phyloP scores from a whole-genome alignment of 345 rosid genomes.

The Rhodamnia argentea region DNA sequence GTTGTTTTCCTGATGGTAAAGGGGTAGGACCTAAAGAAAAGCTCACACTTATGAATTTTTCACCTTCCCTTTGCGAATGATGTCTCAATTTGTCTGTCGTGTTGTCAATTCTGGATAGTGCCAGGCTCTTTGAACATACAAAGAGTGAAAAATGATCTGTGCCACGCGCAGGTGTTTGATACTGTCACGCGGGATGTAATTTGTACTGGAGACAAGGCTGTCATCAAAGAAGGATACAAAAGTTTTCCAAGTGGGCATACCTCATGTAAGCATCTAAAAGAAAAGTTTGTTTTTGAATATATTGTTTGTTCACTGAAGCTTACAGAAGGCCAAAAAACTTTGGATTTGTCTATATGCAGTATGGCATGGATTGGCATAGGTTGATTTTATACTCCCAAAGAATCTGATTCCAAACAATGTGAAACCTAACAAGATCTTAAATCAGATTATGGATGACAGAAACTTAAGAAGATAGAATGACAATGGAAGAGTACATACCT shows the following conservation, averaged over 20 bases:
- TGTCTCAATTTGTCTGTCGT: neutral
- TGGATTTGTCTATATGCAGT: neutral
- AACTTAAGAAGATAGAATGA: neutral
- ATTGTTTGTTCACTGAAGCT: neutral
- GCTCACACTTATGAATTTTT: neutral
- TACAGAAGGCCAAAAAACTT: neutral
- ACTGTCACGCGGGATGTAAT: constrained; percentile 46
- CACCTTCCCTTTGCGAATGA: neutral
- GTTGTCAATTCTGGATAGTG: neutral
- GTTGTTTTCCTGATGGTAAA: constrained; percentile 87
- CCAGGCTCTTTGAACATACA: neutral
- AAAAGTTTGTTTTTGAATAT: neutral
- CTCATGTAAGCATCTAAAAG: constrained; percentile 46
- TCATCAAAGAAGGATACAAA: constrained; percentile 87
- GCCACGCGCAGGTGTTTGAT: constrained; percentile 41
- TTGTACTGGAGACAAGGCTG: constrained; percentile 61
- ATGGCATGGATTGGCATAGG: neutral
- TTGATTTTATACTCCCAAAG: neutral
- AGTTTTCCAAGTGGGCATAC: constrained; percentile 98
- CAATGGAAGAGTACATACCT: neutral
- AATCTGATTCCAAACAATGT: neutral
- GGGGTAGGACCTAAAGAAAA: constrained; percentile 32
- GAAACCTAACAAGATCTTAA: neutral
- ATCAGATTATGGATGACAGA: neutral
- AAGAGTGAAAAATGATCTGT: neutral